Evolutionary conservation across 768 basidiomycete species (phyloP), one percentile per base, ranked within the genome.

Genomic region (Tricholoma saponaceum): DNA sequence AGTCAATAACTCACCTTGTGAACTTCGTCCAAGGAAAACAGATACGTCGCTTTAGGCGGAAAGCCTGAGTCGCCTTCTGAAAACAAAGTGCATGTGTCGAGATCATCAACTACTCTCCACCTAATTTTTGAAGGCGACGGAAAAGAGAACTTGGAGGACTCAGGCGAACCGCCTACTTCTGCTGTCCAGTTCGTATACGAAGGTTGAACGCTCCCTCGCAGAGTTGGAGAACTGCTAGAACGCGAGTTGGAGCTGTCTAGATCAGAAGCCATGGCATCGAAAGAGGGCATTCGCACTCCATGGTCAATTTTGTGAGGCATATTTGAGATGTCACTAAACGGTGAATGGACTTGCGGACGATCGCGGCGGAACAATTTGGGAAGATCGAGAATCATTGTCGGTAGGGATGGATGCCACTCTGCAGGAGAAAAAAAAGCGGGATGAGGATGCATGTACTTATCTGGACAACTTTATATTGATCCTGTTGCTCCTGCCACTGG

Each of bases 1-100:
- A 22, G 23, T 8, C 9, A 7, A 39, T 4, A 22, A 32, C 55
- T 41, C 13, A 60, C 58, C 32, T 51, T 52, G 23, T 51, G 28
- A 33, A 62, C 58, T 14, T 62, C 56, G 12, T 60, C 57, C 22
- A 41, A 16, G 6, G 62, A 62, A 16, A 60, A 41, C 13, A 62
- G 16, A n/a, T 62, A 25, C 13, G 55, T 46, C 10, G 50, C 30
- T 23, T 55, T 47, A 26, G 44, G 25, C 7, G 49, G 35, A n/a
- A 5, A n/a, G 37, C 44, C 20, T 1, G 13, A 28, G 10, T 28
- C 46, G 25, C 16, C 32, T 13, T 41, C 58, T 3, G 53, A 46
- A 30, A 54, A 47, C 18, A 54, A 10, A 0, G 53, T 58, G 22
- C 28, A 33, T 16, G 51, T 43, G 43, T 58, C 57, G 6, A 35